phyloP scores from a whole-genome alignment of 2,329 filamentous ascomycete genomes.

The Keithomyces neogunnii region DNA sequence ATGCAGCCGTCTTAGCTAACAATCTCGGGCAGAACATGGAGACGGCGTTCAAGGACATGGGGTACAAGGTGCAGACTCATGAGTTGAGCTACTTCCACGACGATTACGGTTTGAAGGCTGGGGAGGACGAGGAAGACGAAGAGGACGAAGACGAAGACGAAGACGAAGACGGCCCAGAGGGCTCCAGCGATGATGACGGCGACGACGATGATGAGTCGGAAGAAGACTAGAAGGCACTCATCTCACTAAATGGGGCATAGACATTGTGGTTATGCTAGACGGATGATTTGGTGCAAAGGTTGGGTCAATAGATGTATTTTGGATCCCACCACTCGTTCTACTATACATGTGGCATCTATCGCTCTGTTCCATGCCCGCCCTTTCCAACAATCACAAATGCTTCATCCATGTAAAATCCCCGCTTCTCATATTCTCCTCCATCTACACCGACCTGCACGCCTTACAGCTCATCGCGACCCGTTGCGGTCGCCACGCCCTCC shows the following conservation, averaged over 20 bases:
- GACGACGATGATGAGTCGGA: conserved; percentile 13
- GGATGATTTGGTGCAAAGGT: not conserved
- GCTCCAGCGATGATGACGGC: conserved; percentile 15
- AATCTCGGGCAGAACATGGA: conserved; percentile 43
- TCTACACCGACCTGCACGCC: not conserved
- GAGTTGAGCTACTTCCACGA: conserved; percentile 76
- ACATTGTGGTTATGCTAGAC: not conserved
- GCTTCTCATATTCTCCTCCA: not conserved
- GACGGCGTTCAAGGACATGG: conserved; percentile 62
- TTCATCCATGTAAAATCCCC: not conserved
- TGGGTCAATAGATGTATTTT: not conserved
- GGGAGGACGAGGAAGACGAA: conserved; percentile 48
- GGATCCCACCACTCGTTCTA: not conserved
- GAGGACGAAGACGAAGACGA: conserved; percentile 39
- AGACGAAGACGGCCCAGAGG: conserved; percentile 21
- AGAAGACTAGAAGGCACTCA: not conserved
- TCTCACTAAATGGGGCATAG: not conserved
- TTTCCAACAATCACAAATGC: not conserved
- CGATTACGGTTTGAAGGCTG: conserved; percentile 72
- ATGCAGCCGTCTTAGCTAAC: conserved; percentile 31
- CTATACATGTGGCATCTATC: not conserved
- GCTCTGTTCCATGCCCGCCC: not conserved
- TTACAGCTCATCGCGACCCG: conserved; percentile 65
- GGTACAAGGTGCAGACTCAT: conserved; percentile 71
- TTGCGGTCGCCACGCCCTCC: conserved; percentile 52